Conservation (phyloP, 495 filamentous ascomycete genomes). For the Hypoxylon subgilvum region DNA sequence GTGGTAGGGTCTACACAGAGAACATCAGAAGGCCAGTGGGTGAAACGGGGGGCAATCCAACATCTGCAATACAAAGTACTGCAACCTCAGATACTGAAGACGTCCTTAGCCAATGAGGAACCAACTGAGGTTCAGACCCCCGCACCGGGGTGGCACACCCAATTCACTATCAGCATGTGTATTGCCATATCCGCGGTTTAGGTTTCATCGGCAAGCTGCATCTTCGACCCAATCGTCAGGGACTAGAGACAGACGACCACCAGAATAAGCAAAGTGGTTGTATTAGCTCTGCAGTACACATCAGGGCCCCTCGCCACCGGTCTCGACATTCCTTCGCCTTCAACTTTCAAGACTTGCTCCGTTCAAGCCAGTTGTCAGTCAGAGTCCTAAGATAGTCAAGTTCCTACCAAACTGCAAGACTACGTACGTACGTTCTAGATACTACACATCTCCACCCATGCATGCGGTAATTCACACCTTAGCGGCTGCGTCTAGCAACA, state of each 20-base stretch:
- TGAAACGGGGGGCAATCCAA: conserved; percentile 33
- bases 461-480: conserved; percentile 16
- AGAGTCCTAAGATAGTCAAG: too few species aligned
- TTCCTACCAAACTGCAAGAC: too few species aligned
- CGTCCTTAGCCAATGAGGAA: conserved; percentile 29
- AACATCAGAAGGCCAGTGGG: conserved; percentile 2
- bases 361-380: too few species aligned
- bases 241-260: conserved; percentile 13
- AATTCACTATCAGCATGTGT: conserved; percentile 28
- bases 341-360: conserved; percentile 1
- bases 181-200: conserved; percentile 29
- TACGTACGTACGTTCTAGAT: neutral
- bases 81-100: conserved; percentile 17
- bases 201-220: conserved; percentile 25
- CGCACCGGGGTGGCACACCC: conserved; percentile 24
- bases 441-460: conserved; percentile 13
- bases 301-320: conserved; percentile 30
- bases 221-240: conserved; percentile 35
- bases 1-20: neutral
- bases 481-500: conserved; percentile 3
- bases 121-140: conserved; percentile 23
- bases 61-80: conserved; percentile 7
- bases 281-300: conserved; percentile 30
- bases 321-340: conserved; percentile 1
- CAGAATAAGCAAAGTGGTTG: conserved; percentile 13